A percentile compares a stretch with the other conserved stretches of the same genome.
These are phyloP conservation scores for Cornus controversa DNA, from an alignment of 148 eudicot species.

Conservation along the genomic window DNA sequence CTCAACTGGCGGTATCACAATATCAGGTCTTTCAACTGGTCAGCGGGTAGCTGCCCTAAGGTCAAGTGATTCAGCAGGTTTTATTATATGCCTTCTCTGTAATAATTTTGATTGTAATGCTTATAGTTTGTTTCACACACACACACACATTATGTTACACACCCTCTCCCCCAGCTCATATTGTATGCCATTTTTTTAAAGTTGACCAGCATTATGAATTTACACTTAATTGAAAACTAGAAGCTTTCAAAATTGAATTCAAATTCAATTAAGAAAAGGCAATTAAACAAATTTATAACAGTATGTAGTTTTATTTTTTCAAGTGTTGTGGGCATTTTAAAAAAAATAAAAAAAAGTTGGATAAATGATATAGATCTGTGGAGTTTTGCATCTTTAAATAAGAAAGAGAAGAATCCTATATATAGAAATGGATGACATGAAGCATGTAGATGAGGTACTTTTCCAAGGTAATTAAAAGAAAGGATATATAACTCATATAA, in stretches of 20 bases:
- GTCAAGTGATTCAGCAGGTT: conserved; percentile 58
- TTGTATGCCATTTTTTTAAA: neutral
- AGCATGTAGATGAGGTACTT: too few relatives aligned
- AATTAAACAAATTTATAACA: too few relatives aligned
- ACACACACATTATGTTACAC: too few relatives aligned
- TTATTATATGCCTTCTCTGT: conserved; percentile 4
- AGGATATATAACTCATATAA: neutral
- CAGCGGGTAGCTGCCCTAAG: conserved; percentile 48
- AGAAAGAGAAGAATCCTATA: too few relatives aligned
- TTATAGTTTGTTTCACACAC: neutral
- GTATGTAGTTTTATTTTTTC: too few relatives aligned
- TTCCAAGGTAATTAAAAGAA: neutral
- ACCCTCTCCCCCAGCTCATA: neutral
- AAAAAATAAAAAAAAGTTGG: too few relatives aligned
- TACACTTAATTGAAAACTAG: neutral
- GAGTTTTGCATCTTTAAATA: too few relatives aligned
- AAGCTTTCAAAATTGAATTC: neutral
- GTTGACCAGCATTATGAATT: neutral
- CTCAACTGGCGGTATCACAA: conserved; percentile 48
- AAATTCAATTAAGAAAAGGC: neutral
- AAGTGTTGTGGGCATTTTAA: too few relatives aligned
- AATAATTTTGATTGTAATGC: neutral
- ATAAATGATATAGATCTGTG: too few relatives aligned
- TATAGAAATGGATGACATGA: too few relatives aligned
- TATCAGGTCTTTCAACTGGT: conserved; percentile 57